These are phyloP conservation scores for Lathyrus oleraceus DNA, from an alignment of 306 rosid species.

Conservation along the genomic window DNA sequence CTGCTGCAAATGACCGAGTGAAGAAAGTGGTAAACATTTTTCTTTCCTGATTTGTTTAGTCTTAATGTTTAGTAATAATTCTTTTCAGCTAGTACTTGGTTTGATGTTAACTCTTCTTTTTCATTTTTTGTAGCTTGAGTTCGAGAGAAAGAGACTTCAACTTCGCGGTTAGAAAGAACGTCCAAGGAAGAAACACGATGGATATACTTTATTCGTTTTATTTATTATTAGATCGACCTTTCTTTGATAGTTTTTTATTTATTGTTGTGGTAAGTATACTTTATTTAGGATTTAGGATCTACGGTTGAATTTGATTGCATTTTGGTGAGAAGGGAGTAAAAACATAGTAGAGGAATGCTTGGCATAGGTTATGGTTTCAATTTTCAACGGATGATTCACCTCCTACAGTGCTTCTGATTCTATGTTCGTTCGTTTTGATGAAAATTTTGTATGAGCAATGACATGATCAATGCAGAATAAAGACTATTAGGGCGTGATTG, in stretches of 20 bases:
- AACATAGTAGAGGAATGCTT: no score
- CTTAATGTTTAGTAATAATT: background rate
- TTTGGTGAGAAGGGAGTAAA: no score
- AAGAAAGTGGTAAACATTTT: constrained; percentile 83
- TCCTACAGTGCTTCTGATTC: background rate
- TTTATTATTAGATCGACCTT: background rate
- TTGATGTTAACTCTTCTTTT: constrained; percentile 18
- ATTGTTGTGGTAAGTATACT: background rate
- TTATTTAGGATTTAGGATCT: background rate
- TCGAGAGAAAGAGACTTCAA: constrained; percentile 86
- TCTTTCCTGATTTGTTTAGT: constrained; percentile 9
- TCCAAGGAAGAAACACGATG: constrained; percentile 39
- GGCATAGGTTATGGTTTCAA: background rate
- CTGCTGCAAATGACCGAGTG: constrained; percentile 97
- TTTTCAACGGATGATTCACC: background rate
- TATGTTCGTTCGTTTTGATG: background rate
- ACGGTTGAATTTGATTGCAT: constrained; percentile 7
- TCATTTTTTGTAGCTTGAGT: constrained; percentile 59
- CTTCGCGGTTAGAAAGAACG: constrained; percentile 45
- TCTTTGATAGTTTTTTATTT: background rate
- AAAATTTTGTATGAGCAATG: background rate
- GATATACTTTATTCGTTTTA: constrained; percentile 28
- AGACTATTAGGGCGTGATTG: no score
- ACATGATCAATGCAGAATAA: no score
- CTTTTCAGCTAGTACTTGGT: constrained; percentile 4